Percentiles rank a stretch among this genome's conserved stretches.
These are phyloP conservation scores for Luffa acutangula DNA, from an alignment of 306 rosid species.

Conservation along the genomic window DNA sequence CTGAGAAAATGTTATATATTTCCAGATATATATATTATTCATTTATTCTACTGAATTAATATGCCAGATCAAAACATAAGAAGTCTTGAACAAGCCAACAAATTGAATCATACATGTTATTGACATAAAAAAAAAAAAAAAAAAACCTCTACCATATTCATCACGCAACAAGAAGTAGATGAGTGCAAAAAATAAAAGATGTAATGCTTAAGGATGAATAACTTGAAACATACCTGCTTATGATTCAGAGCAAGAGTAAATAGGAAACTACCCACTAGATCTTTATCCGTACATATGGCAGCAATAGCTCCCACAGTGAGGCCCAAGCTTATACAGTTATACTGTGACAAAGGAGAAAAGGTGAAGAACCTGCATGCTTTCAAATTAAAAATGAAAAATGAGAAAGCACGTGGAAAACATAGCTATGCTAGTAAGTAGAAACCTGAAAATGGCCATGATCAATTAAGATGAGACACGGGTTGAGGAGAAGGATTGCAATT, in stretches of 20 bases:
- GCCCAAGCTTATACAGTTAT: constrained; percentile 85
- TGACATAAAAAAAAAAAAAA: neutral
- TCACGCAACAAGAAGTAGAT: neutral
- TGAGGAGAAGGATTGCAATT: constrained; percentile 46
- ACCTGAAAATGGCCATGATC: constrained; percentile 97
- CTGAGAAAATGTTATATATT: neutral
- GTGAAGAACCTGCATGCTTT: neutral
- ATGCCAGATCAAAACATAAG: neutral
- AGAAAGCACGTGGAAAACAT: neutral
- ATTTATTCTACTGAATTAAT: neutral
- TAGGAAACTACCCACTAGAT: constrained; percentile 49
- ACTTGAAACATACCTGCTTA: constrained; percentile 48
- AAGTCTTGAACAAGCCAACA: neutral
- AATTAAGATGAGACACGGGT: constrained; percentile 65
- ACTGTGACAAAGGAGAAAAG: constrained; percentile 33
- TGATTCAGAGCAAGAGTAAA: constrained; percentile 73
- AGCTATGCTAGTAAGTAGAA: neutral
- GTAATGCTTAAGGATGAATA: neutral
- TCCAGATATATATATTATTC: neutral
- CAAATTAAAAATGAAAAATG: neutral
- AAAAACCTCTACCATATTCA: neutral
- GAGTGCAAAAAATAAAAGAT: neutral
- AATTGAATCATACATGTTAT: neutral
- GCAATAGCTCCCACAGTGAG: constrained; percentile 72
- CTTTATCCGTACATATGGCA: constrained; percentile 48